Conservation (phyloP, 257 asterid genomes). For the Gentiana macrophylla region DNA sequence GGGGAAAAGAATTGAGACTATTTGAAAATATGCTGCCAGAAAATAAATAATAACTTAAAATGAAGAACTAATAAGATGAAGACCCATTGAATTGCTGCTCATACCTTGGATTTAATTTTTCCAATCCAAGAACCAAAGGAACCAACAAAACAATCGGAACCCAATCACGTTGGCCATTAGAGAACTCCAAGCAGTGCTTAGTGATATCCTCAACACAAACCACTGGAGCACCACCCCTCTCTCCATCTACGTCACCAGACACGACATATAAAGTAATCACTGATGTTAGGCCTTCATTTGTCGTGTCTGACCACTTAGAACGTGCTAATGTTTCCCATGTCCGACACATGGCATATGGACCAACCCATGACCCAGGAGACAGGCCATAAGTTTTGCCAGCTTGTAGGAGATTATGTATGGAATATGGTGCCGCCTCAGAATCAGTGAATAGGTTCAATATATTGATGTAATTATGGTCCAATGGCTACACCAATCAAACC, state of each 20-base stretch:
- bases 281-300: conserved; percentile 29
- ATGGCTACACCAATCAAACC: conserved; percentile 38
- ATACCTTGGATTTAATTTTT: conserved; percentile 90
- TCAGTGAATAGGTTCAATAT: conserved; percentile 83
- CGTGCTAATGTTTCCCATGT: conserved; percentile 83
- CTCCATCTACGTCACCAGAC: conserved; percentile 97
- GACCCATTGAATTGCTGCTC: conserved; percentile 1
- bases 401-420: conserved; percentile 91
- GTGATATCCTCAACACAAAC: conserved; percentile 62
- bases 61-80: not conserved
- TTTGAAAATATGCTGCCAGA: not conserved
- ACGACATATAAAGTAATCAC: conserved; percentile 66
- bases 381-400: conserved; percentile 84
- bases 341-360: conserved; percentile 97
- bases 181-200: conserved; percentile 40
- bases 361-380: conserved; percentile 96
- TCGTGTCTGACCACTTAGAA: conserved; percentile 25
- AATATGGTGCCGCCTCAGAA: conserved; percentile 64
- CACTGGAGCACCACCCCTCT: conserved; percentile 98
- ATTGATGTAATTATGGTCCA: conserved; percentile 51
- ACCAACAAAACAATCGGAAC: conserved; percentile 69
- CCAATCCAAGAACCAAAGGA: conserved; percentile 97
- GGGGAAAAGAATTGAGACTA: too few species aligned
- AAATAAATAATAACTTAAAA: not conserved
- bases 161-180: conserved; percentile 47